Evolutionary conservation across 768 basidiomycete species (phyloP).

Genomic region (Phanerochaete carnosa): DNA sequence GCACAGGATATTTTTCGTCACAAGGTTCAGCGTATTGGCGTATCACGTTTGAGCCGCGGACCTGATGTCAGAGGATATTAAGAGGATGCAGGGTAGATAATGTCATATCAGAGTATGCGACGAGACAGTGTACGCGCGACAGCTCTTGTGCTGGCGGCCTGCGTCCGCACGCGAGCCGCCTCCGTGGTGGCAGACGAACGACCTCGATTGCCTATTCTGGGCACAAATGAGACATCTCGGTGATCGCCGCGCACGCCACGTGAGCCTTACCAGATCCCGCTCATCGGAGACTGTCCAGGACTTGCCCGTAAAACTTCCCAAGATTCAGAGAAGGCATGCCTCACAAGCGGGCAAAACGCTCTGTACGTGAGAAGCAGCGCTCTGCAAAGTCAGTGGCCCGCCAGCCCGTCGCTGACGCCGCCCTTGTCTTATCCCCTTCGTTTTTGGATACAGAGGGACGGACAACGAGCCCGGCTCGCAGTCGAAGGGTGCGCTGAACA

Average conservation of each 20-base stretch:
- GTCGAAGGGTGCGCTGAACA: constrained; percentile 20
- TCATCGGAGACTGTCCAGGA: too few relatives aligned
- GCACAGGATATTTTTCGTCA: too few relatives aligned
- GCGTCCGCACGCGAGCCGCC: not conserved
- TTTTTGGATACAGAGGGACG: constrained; percentile 19
- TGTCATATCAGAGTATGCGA: too few relatives aligned
- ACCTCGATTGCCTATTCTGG: not conserved
- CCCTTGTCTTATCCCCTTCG: not conserved
- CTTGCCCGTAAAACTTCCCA: too few relatives aligned
- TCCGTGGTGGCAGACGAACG: not conserved
- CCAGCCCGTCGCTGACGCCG: not conserved
- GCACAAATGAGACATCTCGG: not conserved
- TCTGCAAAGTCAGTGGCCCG: constrained; percentile 22
- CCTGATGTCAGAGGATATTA: too few relatives aligned
- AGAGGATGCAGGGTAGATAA: too few relatives aligned
- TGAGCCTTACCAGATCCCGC: not conserved
- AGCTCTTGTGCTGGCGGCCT: too few relatives aligned
- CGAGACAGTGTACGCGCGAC: too few relatives aligned
- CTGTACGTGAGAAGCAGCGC: constrained; percentile 26
- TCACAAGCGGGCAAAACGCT: constrained; percentile 33
- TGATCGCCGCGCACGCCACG: not conserved
- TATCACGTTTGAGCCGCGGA: too few relatives aligned
- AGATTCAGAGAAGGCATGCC: constrained; percentile 22
- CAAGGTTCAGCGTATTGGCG: too few relatives aligned
- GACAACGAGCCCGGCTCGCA: constrained; percentile 26